A percentile compares a stretch with the other conserved stretches of the same genome.
These are phyloP conservation scores for Heimioporus sp. DNA, from an alignment of 768 basidiomycete species.

Conservation along the genomic window DNA sequence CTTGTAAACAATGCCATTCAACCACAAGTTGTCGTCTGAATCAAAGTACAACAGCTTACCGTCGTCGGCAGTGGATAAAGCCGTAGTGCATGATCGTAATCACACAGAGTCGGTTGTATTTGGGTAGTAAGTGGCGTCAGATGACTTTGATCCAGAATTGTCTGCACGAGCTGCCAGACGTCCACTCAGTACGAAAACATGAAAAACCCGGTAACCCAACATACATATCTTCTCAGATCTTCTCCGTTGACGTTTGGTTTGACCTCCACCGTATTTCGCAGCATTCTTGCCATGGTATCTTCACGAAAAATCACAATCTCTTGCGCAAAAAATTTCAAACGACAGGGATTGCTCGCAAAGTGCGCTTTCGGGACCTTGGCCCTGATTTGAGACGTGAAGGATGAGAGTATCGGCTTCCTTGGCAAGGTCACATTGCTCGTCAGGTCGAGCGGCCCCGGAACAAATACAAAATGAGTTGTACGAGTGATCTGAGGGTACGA, in stretches of 20 bases:
- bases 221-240: slow-evolving; percentile 85
- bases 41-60: slow-evolving; percentile 44
- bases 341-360: slow-evolving; percentile 89
- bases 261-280: slow-evolving; percentile 86
- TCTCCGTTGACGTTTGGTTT: slow-evolving; percentile 78
- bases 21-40: not conserved
- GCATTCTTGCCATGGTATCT: slow-evolving; percentile 90
- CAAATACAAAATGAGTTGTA: slow-evolving; percentile 86
- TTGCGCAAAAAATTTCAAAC: slow-evolving; percentile 92
- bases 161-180: slow-evolving; percentile 79
- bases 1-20: slow-evolving; percentile 38
- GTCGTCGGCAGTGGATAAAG: slow-evolving; percentile 93
- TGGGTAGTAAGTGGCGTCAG: slow-evolving; percentile 82
- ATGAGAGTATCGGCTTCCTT: slow-evolving; percentile 73
- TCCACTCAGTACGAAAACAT: not conserved
- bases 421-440: slow-evolving; percentile 80
- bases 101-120: slow-evolving; percentile 84
- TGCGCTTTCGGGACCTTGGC: slow-evolving; percentile 75
- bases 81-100: slow-evolving; percentile 89
- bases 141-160: slow-evolving; percentile 93
- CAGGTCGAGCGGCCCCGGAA: slow-evolving; percentile 92
- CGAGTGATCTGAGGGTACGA: slow-evolving; percentile 77
- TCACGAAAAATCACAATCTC: slow-evolving; percentile 94
- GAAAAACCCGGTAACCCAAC: slow-evolving; percentile 25
- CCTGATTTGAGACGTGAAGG: slow-evolving; percentile 67